These are phyloP conservation scores for Pichia sp. DNA, from an alignment of 1,139 yeast species.

Conservation along the genomic window DNA sequence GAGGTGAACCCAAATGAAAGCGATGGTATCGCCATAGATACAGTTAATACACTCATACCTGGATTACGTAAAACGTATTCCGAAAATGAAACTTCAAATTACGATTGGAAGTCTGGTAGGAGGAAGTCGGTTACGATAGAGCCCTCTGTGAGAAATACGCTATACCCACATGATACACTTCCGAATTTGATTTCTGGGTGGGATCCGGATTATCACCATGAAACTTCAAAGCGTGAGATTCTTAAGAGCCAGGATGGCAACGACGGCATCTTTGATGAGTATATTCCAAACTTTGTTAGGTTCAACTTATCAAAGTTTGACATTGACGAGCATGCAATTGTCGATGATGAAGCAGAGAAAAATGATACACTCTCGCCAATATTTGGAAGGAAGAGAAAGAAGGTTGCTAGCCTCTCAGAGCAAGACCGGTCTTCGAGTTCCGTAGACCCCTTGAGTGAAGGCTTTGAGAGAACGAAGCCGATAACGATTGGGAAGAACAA, in stretches of 20 bases:
- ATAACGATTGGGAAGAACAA: not conserved
- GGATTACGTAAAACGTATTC: conserved; percentile 43
- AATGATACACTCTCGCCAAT: too few relatives aligned
- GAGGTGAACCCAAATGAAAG: not conserved
- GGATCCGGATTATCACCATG: conserved; percentile 2
- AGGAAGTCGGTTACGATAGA: conserved; percentile 10
- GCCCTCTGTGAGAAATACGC: too few relatives aligned
- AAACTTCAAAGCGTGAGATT: not conserved
- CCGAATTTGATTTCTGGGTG: not conserved
- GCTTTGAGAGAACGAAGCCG: not conserved
- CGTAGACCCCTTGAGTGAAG: not conserved
- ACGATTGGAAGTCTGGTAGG: conserved; percentile 30
- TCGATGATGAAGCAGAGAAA: conserved; percentile 1
- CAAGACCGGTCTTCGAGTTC: too few relatives aligned
- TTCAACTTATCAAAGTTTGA: conserved; percentile 29
- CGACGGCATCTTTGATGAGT: conserved; percentile 62
- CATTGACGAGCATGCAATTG: conserved; percentile 22
- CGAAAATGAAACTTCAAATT: conserved; percentile 48
- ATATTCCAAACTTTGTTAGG: conserved; percentile 59
- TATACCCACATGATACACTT: too few relatives aligned
- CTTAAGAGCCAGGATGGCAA: not conserved
- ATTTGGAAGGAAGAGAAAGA: too few relatives aligned
- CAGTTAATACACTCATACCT: not conserved
- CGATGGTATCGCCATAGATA: not conserved
- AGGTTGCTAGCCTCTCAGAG: too few relatives aligned